Percentiles rank a stretch among this genome's conserved stretches.
These are phyloP conservation scores for Backusella sp. DNA, from an alignment of 192 early-diverging fungal species.

Conservation along the genomic window DNA sequence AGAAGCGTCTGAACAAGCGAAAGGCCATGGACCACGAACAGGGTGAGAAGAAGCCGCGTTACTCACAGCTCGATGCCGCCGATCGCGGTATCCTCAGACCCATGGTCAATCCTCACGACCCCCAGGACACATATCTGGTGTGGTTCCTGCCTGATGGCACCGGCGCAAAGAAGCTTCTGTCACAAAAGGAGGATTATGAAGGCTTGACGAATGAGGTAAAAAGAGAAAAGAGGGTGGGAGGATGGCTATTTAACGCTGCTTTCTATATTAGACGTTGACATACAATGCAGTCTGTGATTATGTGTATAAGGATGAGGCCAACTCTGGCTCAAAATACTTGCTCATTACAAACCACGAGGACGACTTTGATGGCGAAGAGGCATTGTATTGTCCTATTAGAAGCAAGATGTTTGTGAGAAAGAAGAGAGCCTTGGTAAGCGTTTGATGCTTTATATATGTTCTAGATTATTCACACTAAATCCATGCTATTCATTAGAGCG, in stretches of 20 bases:
- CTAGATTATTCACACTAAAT: background rate
- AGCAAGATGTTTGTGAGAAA: constrained; percentile 35
- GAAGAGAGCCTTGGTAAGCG: constrained; percentile 34
- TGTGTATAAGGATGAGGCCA: constrained; percentile 30
- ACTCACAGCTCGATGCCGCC: constrained; percentile 16
- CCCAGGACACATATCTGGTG: constrained; percentile 32
- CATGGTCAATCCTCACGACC: constrained; percentile 33
- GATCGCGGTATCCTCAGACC: constrained; percentile 37
- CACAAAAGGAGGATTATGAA: constrained; percentile 21
- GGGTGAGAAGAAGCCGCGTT: background rate
- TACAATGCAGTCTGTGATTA: constrained; percentile 40
- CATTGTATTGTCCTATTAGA: constrained; percentile 29
- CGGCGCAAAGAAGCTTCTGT: constrained; percentile 17
- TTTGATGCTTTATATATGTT: background rate
- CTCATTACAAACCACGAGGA: constrained; percentile 23
- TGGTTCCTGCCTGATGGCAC: constrained; percentile 37
- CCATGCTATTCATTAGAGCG: constrained; percentile 1
- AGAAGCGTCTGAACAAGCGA: constrained; percentile 18
- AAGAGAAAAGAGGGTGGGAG: background rate
- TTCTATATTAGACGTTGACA: constrained; percentile 15
- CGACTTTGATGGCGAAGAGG: constrained; percentile 13
- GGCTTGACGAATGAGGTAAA: constrained; percentile 18
- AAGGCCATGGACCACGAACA: background rate
- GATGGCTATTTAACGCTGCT: background rate
- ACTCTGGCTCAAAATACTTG: constrained; percentile 18